These are phyloP conservation scores for Tricholoma furcatifolium DNA, from an alignment of 768 basidiomycete genomes.

Conservation along the genomic window DNA sequence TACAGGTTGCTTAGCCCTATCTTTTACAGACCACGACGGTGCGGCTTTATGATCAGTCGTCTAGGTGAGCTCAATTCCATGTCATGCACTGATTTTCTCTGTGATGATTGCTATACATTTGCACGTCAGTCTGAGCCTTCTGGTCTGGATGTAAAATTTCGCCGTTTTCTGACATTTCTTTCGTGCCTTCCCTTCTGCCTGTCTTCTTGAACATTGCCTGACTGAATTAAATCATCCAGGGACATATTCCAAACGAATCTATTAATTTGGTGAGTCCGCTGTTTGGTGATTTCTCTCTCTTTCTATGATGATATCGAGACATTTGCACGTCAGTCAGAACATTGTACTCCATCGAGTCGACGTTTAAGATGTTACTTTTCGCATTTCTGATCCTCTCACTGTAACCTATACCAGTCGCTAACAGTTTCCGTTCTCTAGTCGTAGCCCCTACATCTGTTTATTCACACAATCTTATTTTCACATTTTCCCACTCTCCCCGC, in stretches of 20 bases:
- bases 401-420: not conserved
- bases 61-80: not conserved
- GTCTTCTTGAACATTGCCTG: not conserved
- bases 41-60: not conserved
- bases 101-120: slow-evolving; percentile 28
- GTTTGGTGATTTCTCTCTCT: not conserved
- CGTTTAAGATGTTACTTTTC: slow-evolving; percentile 37
- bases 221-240: not conserved
- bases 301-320: slow-evolving; percentile 42
- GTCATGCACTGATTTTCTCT: not conserved
- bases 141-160: slow-evolving; percentile 19
- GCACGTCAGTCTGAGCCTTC: slow-evolving; percentile 45
- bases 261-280: not conserved
- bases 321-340: slow-evolving; percentile 69
- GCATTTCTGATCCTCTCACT: slow-evolving; percentile 40
- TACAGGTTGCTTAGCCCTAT: too few relatives aligned
- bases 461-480: slow-evolving; percentile 1
- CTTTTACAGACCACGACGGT: not conserved
- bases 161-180: slow-evolving; percentile 17
- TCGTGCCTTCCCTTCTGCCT: not conserved
- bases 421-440: not conserved
- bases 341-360: slow-evolving; percentile 22
- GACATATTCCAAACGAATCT: not conserved
- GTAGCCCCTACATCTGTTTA: not conserved
- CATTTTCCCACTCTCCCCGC: slow-evolving; percentile 1